These are phyloP conservation scores for Fusarium udum DNA, from an alignment of 2,329 filamentous ascomycete genomes.

Conservation along the genomic window DNA sequence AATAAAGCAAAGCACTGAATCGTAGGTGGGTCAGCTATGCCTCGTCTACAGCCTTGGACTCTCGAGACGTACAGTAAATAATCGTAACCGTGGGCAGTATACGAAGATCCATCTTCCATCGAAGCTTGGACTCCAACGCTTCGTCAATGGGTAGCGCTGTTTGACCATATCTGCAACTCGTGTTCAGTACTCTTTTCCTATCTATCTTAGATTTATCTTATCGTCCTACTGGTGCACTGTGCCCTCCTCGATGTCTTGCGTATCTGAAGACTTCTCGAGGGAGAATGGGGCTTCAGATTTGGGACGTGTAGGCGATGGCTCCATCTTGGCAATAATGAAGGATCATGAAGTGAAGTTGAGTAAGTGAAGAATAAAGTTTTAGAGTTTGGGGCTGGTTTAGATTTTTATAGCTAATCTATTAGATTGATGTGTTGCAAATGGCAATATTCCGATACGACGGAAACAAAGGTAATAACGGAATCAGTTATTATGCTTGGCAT, in stretches of 20 bases:
- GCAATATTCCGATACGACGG: background rate
- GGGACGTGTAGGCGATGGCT: background rate
- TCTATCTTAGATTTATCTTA: too few species aligned
- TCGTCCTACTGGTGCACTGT: background rate
- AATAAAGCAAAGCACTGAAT: background rate
- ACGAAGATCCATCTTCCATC: background rate
- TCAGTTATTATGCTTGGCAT: background rate
- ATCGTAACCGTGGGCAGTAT: background rate
- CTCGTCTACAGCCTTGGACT: background rate
- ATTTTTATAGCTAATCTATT: background rate
- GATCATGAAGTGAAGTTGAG: rapidly evolving
- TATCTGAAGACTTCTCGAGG: background rate
- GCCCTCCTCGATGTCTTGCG: background rate
- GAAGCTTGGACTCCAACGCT: background rate
- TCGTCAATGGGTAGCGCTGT: background rate
- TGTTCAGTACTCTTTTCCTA: background rate
- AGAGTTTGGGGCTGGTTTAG: rapidly evolving
- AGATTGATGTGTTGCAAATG: background rate
- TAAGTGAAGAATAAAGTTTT: background rate
- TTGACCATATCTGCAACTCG: background rate
- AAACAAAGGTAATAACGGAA: background rate
- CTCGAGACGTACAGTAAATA: background rate
- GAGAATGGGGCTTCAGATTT: background rate
- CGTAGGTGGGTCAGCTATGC: background rate
- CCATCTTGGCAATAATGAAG: background rate